Evolutionary conservation across 164 flowering plant species (phyloP), one percentile per base, ranked within the genome.

Genomic region (Houttuynia cordata): DNA sequence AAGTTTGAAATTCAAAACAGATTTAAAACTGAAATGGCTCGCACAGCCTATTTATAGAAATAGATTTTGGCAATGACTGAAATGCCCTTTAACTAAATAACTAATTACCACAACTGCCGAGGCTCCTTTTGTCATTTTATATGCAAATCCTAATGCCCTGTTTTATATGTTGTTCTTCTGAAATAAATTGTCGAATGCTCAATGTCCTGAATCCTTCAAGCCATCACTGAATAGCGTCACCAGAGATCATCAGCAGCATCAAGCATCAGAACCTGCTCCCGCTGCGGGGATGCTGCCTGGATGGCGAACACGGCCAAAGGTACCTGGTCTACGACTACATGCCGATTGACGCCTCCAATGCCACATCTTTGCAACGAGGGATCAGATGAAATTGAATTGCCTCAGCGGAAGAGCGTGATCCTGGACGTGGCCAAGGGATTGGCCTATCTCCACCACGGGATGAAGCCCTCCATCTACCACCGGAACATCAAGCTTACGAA

Each of bases 211-310:
- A n/a, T n/a, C n/a, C n/a, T n/a, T n/a, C n/a, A n/a, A n/a, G n/a
- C n/a, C n/a, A n/a, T n/a, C n/a, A n/a, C n/a, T n/a, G n/a, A n/a
- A n/a, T n/a, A n/a, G n/a, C n/a, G n/a, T n/a, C n/a, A n/a, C n/a
- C n/a, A n/a, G n/a, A 83, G 76, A 81, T 87, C 59, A 81, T 87
- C 39, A 76, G 86, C 73, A 80, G 69, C 57, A 72, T 87, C 76
- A 80, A 72, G 75, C 91, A 87, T 53, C 53, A 86, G 56, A 87
- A 87, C 71, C 74, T 87, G 0, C 85, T 87, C 17, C 78, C 84
- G 0, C 72, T 85, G 5, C 68, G 81, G 67, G 95, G 95, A 0
- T 87, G 87, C 62, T 84, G 87, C 62, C 78, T 80, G 21, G 53
- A 59, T 14, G 52, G 62, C 23, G 52, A 65, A 1, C 78, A 74